A percentile compares a stretch with the other conserved stretches of the same genome.
Evolutionary conservation across 2,329 filamentous ascomycete genomes (phyloP).

Genomic region (Colletotrichum aenigma): DNA sequence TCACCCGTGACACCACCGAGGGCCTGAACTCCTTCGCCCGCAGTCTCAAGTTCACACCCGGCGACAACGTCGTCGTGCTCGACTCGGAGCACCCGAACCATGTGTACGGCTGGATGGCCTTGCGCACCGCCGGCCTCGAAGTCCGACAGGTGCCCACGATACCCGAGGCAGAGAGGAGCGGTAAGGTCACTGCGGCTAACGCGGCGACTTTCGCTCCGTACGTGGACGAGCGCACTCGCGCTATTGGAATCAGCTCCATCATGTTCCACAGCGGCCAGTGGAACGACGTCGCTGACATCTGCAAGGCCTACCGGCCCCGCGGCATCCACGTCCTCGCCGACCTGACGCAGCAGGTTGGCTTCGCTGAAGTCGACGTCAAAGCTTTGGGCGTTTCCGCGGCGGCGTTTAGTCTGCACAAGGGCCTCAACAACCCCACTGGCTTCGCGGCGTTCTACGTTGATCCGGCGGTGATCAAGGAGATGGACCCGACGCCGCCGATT

Average conservation of each 20-base stretch:
- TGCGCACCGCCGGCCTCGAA: conserved; percentile 29
- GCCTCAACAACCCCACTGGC: conserved; percentile 33
- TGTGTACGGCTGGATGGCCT: conserved; percentile 31
- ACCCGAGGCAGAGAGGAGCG: neutral
- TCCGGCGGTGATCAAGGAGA: conserved; percentile 19
- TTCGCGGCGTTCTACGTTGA: conserved; percentile 34
- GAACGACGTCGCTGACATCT: conserved; percentile 33
- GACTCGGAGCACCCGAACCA: conserved; percentile 37
- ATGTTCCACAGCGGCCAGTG: conserved; percentile 36
- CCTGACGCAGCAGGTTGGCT: conserved; percentile 36
- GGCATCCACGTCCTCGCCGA: conserved; percentile 36
- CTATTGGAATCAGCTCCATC: conserved; percentile 34
- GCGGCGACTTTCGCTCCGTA: conserved; percentile 30
- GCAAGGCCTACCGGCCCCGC: conserved; percentile 24
- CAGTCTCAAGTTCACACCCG: conserved; percentile 23
- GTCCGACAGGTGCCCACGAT: conserved; percentile 28
- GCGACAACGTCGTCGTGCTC: conserved; percentile 37
- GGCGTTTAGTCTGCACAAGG: conserved; percentile 37
- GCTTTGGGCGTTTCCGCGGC: conserved; percentile 30
- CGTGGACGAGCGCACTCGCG: conserved; percentile 31
- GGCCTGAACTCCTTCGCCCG: conserved; percentile 31
- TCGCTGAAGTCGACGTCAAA: conserved; percentile 30
- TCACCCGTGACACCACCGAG: conserved; percentile 37
- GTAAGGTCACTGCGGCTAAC: conserved; percentile 15
- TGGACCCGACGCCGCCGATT: conserved; percentile 29